Conservation (phyloP, 768 basidiomycete genomes). For the Hygrophorus russula region DNA sequence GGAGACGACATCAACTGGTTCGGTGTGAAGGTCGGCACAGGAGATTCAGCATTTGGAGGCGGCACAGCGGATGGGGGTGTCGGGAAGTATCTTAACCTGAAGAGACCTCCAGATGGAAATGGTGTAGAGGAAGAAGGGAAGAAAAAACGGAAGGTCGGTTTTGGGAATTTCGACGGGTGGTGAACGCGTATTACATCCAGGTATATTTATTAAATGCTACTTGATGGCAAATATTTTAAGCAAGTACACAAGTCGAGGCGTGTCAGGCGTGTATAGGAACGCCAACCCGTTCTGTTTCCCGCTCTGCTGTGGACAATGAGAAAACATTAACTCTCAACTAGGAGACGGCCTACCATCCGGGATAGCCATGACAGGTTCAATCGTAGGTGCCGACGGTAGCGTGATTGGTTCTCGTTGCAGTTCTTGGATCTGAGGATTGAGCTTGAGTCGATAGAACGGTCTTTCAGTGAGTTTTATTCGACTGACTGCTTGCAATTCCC, state of each 20-base stretch:
- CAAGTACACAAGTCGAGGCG: not conserved
- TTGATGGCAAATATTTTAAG: not conserved
- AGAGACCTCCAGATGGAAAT: constrained; percentile 26
- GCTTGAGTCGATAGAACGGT: not conserved
- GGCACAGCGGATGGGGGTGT: constrained; percentile 37
- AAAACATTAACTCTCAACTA: too few species aligned
- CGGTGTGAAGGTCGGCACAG: constrained; percentile 69
- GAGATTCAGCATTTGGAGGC: constrained; percentile 18
- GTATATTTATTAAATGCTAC: not conserved
- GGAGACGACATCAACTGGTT: constrained; percentile 75
- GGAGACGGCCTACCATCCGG: too few species aligned
- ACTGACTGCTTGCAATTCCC: constrained; percentile 42
- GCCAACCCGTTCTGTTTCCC: not conserved
- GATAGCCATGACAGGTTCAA: constrained; percentile 22
- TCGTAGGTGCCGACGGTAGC: constrained; percentile 46
- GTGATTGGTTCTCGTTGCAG: constrained; percentile 18
- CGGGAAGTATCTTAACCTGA: constrained; percentile 69
- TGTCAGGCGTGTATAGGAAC: constrained; percentile 1
- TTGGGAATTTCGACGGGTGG: constrained; percentile 88
- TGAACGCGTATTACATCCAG: constrained; percentile 27
- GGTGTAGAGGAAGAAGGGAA: constrained; percentile 36
- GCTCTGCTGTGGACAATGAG: not conserved
- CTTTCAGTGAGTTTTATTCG: not conserved
- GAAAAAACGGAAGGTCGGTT: constrained; percentile 79
- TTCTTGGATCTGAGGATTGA: constrained; percentile 20